Evolutionary conservation across 495 filamentous ascomycete genomes (phyloP), one percentile per base, ranked within the genome.

Genomic region (Xylaria cubensis): DNA sequence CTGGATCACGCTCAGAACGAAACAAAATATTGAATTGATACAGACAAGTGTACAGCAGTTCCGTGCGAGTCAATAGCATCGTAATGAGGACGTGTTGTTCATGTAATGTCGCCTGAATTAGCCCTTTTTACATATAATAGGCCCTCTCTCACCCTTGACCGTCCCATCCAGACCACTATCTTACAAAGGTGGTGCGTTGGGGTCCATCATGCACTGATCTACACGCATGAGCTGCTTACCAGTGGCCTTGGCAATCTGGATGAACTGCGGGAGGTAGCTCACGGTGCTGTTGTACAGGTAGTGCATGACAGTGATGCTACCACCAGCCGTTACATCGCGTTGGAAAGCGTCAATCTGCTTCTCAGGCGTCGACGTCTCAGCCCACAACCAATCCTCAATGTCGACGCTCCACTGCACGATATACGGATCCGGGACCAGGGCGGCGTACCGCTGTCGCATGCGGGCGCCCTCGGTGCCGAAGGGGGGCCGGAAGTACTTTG

Each of bases 301-400:
- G 76, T 94, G 92, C 90, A 93, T 88, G 17, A 94, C 92, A 0
- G 92, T 89, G 70, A 94, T 82, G 75, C 92, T 90, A 0, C 92
- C 92, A 0, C 92, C 92, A 61, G 84, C 85, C 4, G 79, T 82
- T 0, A 94, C 82, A 76, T 92, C 90, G 0, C 89, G 83, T 75
- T 88, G 85, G 80, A 94, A 94, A n/a, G 91, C 90, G 7, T 90
- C 90, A 0, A 94, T 82, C 81, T 94, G 92, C 76, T 90, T 89
- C 79, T 92, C 88, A 0, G 92, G 92, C n/a, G 90, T 92, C 21
- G 79, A 66, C 0, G 82, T 85, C 73, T 87, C 79, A 0, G 89
- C 91, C 90, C 91, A 94, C 4, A 92, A 75, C 91, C 92, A 94
- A 79, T 94, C 92, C 80, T 93, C 90, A 48, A 93, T 88, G 73